Evolutionary conservation across 176 grass and related monocot species (phyloP), one percentile per base, ranked within the genome.

Genomic region (Guadua angustifolia): DNA sequence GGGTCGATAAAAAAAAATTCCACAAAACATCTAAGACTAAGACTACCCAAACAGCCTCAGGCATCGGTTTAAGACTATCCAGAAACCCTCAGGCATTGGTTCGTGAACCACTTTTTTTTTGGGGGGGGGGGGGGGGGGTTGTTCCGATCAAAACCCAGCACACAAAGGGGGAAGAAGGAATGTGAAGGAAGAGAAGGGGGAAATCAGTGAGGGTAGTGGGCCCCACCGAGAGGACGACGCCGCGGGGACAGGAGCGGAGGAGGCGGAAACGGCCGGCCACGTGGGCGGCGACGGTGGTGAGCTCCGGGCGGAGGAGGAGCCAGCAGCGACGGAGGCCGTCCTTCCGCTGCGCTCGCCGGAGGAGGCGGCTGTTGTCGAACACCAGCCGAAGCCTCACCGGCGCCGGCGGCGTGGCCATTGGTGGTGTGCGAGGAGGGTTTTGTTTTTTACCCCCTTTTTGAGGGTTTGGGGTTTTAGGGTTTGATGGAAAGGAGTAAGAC

Each of bases 241-340:
- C 92, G 62, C 59, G 4, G 9, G 90, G 82, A 66, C 88, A 93
- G 64, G 83, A 85, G 32, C 69, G 75, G 36, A 61, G 78, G 69
- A 97, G 90, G 53, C 39, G 60, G 86, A 97, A 94, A 5, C 84
- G 74, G 19, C 15, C 50, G 16, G 63, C 35, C 66, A 97, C 61
- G 55, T 94, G 86, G 14, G 75, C 46, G 51, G 86, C 84, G 51
- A 97, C 65, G 45, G 84, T 97, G 49, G 74, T 26, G 52, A 94
- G 70, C 32, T 94, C 92, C 18, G 88, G 78, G 32, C 74, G 86
- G 15, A 97, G 86, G 70, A 88, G 84, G 32, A 97, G 74, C 92
- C 95, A 97, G 86, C 92, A 92, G 40, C 92, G 88, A 16, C 74
- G 77, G n/a, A 97, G 83, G 49, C 89, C 91, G 1, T 84, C 84